Base-by-base conservation (phyloP, 345 rosid species). In the Dimocarpus longan region DNA sequence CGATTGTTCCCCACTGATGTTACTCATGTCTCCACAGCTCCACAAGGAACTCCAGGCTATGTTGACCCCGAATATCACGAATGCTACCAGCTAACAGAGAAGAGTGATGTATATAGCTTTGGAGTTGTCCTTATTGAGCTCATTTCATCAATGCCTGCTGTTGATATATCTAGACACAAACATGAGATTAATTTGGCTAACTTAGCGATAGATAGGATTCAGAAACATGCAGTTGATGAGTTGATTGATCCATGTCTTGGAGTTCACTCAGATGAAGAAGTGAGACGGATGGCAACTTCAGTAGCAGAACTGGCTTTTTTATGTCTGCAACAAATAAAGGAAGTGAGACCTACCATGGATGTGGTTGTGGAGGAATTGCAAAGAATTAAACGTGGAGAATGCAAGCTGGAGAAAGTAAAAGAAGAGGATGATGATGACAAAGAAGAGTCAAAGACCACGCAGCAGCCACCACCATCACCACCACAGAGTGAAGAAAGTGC, bases 81-180 rank as follows among this genome's bases (percentile, higher is more conserved):
- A 19, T 85, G 86, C 76, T 91, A 89, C 84, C 91, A 86, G 75
- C 83, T 91, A 21, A 91, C 89, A 0, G 86, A 81, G 44, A 91
- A 89, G 84, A 91, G 94, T 59, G 94, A 91, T 42, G 93, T 91
- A 0, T 91, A 88, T 64, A 91, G 94, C 83, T 91, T 91, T 39
- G 94, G 91, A 22, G 94, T 91, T 15, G 92, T 91, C n/a, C 86
- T 91, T 54, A 75, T 79, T 9, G 92, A 91, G 84, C 89, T 91
- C 40, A 62, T 89, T 65, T 88, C 91, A 0, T 91, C 91, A 1
- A 85, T 83, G 90, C 93, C 93, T 7, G 93, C 91, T 18, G 87
- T 91, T 40, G 94, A 91, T 67, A 88, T 85, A 54, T 84, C 15
- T 44, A 88, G 93, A 72, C 66, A 85, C 74, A 86, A 77, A 82